These are phyloP conservation scores for Boletus patriciae DNA, from an alignment of 768 basidiomycete species.

Conservation along the genomic window DNA sequence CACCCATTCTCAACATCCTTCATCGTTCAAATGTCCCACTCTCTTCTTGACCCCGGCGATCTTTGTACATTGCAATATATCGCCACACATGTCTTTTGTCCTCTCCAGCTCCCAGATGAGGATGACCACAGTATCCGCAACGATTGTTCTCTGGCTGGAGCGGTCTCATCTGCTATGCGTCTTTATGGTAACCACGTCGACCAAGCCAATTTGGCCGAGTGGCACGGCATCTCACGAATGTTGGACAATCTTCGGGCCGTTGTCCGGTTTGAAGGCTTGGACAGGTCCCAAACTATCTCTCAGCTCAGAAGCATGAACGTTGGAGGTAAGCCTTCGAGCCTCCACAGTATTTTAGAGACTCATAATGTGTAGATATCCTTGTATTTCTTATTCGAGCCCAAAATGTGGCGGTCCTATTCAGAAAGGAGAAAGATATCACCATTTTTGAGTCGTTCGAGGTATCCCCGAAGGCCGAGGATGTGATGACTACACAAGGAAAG, in stretches of 20 bases:
- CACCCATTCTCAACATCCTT: background rate
- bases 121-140: conserved; percentile 31
- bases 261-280: conserved; percentile 1
- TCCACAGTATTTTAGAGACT: background rate
- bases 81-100: conserved; percentile 44
- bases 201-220: conserved; percentile 16
- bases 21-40: background rate
- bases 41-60: background rate
- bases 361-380: conserved; percentile 33
- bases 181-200: conserved; percentile 16
- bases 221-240: conserved; percentile 35
- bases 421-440: conserved; percentile 27
- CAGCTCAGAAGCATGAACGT: conserved; percentile 21
- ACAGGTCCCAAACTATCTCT: conserved; percentile 8
- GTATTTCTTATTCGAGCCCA: conserved; percentile 45
- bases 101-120: conserved; percentile 40
- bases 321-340: conserved; percentile 15
- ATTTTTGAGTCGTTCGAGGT: conserved; percentile 50
- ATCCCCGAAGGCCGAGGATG: conserved; percentile 34
- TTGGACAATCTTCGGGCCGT: conserved; percentile 22
- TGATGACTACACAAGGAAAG: conserved; percentile 44
- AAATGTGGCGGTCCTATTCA: conserved; percentile 48
- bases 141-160: conserved; percentile 29
- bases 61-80: conserved; percentile 28
- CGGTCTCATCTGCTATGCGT: conserved; percentile 19